These are phyloP conservation scores for Talaromyces sp. DNA, from an alignment of 2,329 filamentous ascomycete genomes.

Conservation along the genomic window DNA sequence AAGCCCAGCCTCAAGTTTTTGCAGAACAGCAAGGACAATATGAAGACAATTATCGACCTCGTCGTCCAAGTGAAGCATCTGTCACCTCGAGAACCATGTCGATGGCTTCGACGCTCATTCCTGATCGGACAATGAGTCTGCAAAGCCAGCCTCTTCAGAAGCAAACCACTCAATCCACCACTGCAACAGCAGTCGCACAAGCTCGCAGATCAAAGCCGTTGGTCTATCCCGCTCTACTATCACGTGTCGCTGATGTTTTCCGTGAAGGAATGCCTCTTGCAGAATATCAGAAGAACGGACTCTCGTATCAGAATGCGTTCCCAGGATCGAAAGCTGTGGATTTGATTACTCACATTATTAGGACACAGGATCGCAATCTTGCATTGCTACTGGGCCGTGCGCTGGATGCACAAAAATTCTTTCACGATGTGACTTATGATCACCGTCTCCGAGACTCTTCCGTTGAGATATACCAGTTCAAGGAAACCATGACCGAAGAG, in stretches of 20 bases:
- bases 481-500: conserved; percentile 80
- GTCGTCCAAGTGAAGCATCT: conserved; percentile 45
- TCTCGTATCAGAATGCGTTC: conserved; percentile 96
- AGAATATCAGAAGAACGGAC: conserved; percentile 91
- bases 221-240: conserved; percentile 89
- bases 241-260: conserved; percentile 90
- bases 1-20: not conserved
- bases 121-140: conserved; percentile 60
- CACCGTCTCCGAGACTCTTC: conserved; percentile 91
- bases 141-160: conserved; percentile 52
- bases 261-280: conserved; percentile 79
- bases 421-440: conserved; percentile 98
- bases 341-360: conserved; percentile 91
- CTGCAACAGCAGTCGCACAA: conserved; percentile 59
- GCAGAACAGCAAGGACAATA: conserved; percentile 50
- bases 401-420: conserved; percentile 96
- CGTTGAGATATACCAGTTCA: conserved; percentile 94
- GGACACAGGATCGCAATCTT: conserved; percentile 92
- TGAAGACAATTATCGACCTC: conserved; percentile 36
- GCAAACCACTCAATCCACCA: conserved; percentile 50
- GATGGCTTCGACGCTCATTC: conserved; percentile 69
- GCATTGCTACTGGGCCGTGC: conserved; percentile 86
- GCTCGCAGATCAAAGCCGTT: conserved; percentile 66
- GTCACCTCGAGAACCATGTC: conserved; percentile 69
- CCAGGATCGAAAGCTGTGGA: conserved; percentile 95